phyloP scores from a whole-genome alignment of 2,329 filamentous ascomycete species.

The Epichloe scottii region DNA sequence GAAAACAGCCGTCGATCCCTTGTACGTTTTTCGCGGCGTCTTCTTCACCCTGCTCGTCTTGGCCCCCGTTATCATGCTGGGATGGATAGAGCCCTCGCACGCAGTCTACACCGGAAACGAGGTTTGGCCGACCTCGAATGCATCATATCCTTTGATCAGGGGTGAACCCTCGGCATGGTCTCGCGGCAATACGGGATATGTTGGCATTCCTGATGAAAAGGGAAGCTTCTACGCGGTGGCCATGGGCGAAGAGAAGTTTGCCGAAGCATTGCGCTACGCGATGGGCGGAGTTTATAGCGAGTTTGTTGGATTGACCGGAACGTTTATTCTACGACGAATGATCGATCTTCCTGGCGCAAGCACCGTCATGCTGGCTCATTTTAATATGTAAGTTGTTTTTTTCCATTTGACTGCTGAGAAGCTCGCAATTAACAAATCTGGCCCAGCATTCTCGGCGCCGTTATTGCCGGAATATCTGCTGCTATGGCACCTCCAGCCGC shows the following conservation, averaged over 20 bases:
- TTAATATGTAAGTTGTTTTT: conserved; percentile 13
- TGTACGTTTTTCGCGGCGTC: conserved; percentile 15
- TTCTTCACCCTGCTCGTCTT: conserved; percentile 12
- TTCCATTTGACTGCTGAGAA: background rate
- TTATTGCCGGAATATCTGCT: conserved; percentile 10
- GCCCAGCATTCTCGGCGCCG: conserved; percentile 11
- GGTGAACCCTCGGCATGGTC: background rate
- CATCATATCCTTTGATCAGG: background rate
- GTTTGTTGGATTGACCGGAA: background rate
- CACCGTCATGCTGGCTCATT: conserved; percentile 10
- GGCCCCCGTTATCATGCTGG: conserved; percentile 7
- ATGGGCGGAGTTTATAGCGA: too few relatives aligned
- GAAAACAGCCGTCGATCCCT: conserved; percentile 3
- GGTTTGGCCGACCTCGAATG: background rate
- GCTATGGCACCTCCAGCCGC: conserved; percentile 4
- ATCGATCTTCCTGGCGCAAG: background rate
- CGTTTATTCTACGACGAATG: background rate
- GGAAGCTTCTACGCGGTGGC: background rate
- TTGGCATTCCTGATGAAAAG: background rate
- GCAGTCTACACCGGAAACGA: background rate
- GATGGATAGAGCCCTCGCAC: conserved; percentile 6
- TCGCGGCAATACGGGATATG: background rate
- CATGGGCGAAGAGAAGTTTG: background rate
- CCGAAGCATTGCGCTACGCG: background rate
- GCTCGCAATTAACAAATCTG: conserved; percentile 7